Base-by-base conservation (phyloP, 306 rosid genomes). In the Carpinus viminea region DNA sequence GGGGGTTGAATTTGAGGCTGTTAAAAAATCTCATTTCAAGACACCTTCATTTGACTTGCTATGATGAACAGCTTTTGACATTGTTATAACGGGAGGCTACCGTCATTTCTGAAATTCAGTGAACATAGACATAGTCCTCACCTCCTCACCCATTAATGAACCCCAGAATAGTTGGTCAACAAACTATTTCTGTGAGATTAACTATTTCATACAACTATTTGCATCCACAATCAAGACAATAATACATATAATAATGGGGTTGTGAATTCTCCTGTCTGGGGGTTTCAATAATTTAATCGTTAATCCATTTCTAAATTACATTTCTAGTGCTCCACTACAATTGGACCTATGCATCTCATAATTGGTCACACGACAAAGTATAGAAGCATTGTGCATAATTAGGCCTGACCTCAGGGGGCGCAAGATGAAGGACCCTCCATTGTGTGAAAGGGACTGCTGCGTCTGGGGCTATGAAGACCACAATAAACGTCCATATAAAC, bases 81-180 rank as follows among this genome's bases (percentile, higher is more conserved):
- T 20, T 5, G 1, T 21, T 8, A 56, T 6, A 21, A 3, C 2
- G 8, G 36, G 34, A 21, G 65, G 15, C 13, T 21, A 13, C 6
- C 2, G 12, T 64, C 10, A 64, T 64, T 64, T 34, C 70, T 46
- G 5, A 64, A 38, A 34, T 34, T 64, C 70, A 34, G 36, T 31
- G 47, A 64, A 64, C 12, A 16, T 13, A 15, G 45, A 64, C 12
- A 16, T 13, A 15, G 45, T 31, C 47, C 4, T 64, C 24, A 31
- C 46, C 24, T 36, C 20, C 21, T 15, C 43, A 34, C 4, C 24
- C 45, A 31, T 31, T 17, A 16, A 34, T 64, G 70, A 64, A 64
- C 36, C 70, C 24, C 45, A 7, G 7, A 64, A 64, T 64, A 64
- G 34, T 64, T 64, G 46, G 70, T 64, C 70, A 64, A 64, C 21